Base-by-base conservation (phyloP, 345 rosid genomes). In the Melaleuca alternifolia region DNA sequence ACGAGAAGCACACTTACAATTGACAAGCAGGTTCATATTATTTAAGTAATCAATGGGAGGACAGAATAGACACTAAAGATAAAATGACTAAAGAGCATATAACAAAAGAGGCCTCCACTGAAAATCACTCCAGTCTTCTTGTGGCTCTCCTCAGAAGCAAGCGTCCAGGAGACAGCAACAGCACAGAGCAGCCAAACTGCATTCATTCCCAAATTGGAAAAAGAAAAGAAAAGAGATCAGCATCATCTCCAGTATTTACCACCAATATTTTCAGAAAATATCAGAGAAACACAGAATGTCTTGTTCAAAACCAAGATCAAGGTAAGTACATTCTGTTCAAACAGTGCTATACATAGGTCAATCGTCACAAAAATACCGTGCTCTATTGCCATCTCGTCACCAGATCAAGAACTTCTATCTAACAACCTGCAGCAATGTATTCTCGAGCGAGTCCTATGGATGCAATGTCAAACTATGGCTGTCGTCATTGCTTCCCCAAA, bases 181-280 rank as follows among this genome's bases (percentile, higher is more conserved):
- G 84, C 90, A 88, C 50, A 88, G 86, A 54, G 88, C 88, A 87
- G 87, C 89, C 89, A 87, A 85, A 85, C 89, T 87, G 89, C 82
- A 76, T 30, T 24, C 37, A 65, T 71, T 16, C 48, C n/a, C 54
- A 59, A 48, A 54, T n/a, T 18, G 1, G 10, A 6, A 11, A 26
- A 84, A 54, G 5, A 21, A 37, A 8, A 83, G n/a, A 14, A 13
- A 54, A 20, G 8, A 50, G 7, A 77, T 76, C 51, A 85, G 33
- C n/a, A 75, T n/a, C 16, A 85, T 71, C 6, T 50, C 6, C 5
- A 1, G 61, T 18, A 53, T 15, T 30, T 33, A 8, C 26, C 62
- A 16, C 10, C 28, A 10, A 37, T 23, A 21, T 24, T 41, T 15
- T 53, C 48, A 6, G 3, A 5, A 71, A 33, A 54, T 20, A 54